Evolutionary conservation across 306 rosid genomes (phyloP).

Genomic region (Gastrolobium villosum): DNA sequence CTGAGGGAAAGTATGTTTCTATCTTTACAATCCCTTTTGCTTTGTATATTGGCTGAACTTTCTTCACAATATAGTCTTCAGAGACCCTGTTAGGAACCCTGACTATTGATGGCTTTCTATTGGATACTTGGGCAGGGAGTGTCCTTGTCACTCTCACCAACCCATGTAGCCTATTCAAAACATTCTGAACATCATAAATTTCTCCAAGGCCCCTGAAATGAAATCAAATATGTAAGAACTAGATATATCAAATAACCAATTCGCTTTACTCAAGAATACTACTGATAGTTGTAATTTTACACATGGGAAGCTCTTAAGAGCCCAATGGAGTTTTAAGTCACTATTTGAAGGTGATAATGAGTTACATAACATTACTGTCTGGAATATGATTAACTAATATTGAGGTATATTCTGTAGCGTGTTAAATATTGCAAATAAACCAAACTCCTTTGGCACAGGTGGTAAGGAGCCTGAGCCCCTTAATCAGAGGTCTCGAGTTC

Average conservation of each 20-base stretch:
- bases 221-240: slow-evolving; percentile 7
- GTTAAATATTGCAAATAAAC: not conserved
- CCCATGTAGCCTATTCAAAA: slow-evolving; percentile 40
- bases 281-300: not conserved
- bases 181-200: slow-evolving; percentile 49
- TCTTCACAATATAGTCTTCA: slow-evolving; percentile 42
- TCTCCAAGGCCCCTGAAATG: slow-evolving; percentile 55
- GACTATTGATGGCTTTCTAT: slow-evolving; percentile 32
- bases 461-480: no score
- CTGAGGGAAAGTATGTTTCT: slow-evolving; percentile 54
- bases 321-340: not conserved
- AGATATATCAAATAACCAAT: not conserved
- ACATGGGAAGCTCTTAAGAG: not conserved
- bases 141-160: slow-evolving; percentile 51
- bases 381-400: not conserved
- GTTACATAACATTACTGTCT: not conserved
- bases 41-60: slow-evolving; percentile 52
- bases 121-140: slow-evolving; percentile 35
- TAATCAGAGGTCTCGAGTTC: no score
- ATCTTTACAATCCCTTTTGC: slow-evolving; percentile 48
- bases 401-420: not conserved
- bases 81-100: slow-evolving; percentile 53
- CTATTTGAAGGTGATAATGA: not conserved
- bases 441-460: no score
- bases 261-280: not conserved